Evolutionary conservation across 1,284 basidiomycete genomes (phyloP).

Genomic region (Malassezia arunalokei): DNA sequence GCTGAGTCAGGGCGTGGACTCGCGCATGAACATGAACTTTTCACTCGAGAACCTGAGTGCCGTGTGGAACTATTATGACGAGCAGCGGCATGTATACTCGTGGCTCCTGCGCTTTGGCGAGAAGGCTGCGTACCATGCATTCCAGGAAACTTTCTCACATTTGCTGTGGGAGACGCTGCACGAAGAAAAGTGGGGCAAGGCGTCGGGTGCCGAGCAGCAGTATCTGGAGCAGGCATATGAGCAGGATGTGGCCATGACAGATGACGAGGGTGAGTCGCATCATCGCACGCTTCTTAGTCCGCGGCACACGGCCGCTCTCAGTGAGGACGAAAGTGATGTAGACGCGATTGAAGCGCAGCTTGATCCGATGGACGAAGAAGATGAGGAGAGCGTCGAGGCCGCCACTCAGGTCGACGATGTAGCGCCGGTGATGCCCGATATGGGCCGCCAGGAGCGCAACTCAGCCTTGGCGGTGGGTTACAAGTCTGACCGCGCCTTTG

Average conservation of each 20-base stretch:
- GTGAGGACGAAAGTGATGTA: conserved; percentile 22
- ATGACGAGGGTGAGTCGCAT: conserved; percentile 13
- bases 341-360: conserved; percentile 20
- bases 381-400: conserved; percentile 50
- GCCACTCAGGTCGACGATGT: conserved; percentile 27
- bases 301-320: conserved; percentile 12
- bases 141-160: conserved; percentile 59
- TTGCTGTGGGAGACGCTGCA: conserved; percentile 75
- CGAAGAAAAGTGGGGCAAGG: conserved; percentile 62
- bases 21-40: conserved; percentile 45
- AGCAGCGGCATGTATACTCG: conserved; percentile 56
- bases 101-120: conserved; percentile 69
- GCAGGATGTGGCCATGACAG: conserved; percentile 68
- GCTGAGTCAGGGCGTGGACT: conserved; percentile 60
- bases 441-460: conserved; percentile 50
- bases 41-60: conserved; percentile 52
- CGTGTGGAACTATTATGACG: conserved; percentile 65
- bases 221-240: conserved; percentile 55
- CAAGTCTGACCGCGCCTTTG: conserved; percentile 89
- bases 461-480: conserved; percentile 87
- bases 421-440: conserved; percentile 18
- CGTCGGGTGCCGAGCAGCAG: conserved; percentile 53
- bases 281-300: conserved; percentile 9
- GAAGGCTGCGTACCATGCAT: conserved; percentile 55
- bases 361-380: conserved; percentile 27